phyloP scores from a whole-genome alignment of 148 eudicot species.

The Suaeda aralocaspica region DNA sequence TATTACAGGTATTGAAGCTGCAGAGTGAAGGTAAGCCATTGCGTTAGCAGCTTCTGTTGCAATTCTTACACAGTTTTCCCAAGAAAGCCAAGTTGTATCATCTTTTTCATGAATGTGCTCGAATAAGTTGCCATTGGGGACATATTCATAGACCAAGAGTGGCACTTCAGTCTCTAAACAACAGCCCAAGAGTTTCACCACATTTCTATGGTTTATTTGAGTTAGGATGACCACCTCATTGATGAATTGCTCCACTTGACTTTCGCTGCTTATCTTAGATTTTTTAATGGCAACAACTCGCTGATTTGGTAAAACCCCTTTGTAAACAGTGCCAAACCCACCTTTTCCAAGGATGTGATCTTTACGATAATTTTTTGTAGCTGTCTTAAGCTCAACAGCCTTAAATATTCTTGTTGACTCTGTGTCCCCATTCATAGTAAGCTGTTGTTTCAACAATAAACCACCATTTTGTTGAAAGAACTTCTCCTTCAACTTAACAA shows the following conservation, averaged over 20 bases:
- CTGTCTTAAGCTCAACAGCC: conserved; percentile 6
- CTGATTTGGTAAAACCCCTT: conserved; percentile 19
- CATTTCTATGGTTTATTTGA: conserved; percentile 25
- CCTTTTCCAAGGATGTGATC: conserved; percentile 24
- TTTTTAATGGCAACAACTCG: conserved; percentile 21
- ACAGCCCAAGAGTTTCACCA: conserved; percentile 26
- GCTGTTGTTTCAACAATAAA: conserved; percentile 14
- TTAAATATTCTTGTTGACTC: conserved; percentile 16
- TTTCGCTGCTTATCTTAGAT: conserved; percentile 15
- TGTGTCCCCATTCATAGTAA: conserved; percentile 1
- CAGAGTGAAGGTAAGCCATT: conserved; percentile 25
- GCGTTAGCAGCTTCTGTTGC: conserved; percentile 29
- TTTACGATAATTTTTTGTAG: conserved; percentile 21
- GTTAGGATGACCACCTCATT: conserved; percentile 28
- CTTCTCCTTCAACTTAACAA: conserved; percentile 10
- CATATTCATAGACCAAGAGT: conserved; percentile 24
- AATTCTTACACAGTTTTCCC: conserved; percentile 22
- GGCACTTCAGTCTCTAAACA: conserved; percentile 30
- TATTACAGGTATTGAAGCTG: conserved; percentile 20
- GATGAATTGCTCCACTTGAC: conserved; percentile 25
- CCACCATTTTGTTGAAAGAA: conserved; percentile 22
- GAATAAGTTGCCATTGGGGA: conserved; percentile 24
- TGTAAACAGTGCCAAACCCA: conserved; percentile 27
- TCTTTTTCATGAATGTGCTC: conserved; percentile 13
- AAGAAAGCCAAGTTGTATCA: conserved; percentile 10